Evolutionary conservation across 2,329 filamentous ascomycete genomes (phyloP), one percentile per base, ranked within the genome.

Genomic region (Mycosphaerelloides madeirae): DNA sequence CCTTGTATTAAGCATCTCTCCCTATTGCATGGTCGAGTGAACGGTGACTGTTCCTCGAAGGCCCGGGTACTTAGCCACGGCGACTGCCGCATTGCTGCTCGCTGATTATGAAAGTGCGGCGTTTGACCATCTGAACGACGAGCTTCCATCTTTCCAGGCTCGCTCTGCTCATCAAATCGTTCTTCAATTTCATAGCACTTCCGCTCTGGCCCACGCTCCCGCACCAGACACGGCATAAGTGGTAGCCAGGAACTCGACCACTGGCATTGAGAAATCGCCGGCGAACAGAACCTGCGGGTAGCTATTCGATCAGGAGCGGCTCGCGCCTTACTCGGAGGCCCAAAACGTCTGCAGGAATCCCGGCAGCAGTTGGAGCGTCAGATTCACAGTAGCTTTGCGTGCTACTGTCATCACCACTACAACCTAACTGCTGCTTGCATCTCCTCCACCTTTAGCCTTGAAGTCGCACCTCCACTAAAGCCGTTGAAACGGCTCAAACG

Each of bases 1-100:
- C 50, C 54, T 52, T 44, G 49, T 58, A 48, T 46, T 35, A 53
- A 56, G 53, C 55, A 55, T 49, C 48, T 46, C 43, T 51, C 43
- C 42, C 50, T 38, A 50, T 54, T 48, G 49, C 51, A 53, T 47
- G 48, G 51, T 41, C 8, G 37, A 52, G 41, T 49, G 44, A 53
- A 48, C 49, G 54, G 50, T 54, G 44, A 41, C 43, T 53, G 36
- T 32, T 32, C 41, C 46, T 43, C 48, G 48, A 57, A 52, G 55
- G 50, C 44, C 49, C 40, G 42, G 31, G 44, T 46, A 48, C 44
- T 54, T 55, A 46, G 38, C 40, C 29, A 43, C 50, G 53, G 45
- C 43, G 37, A 38, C 32, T 43, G 48, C 53, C 48, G 43, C 36
- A 38, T 43, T 36, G 29, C 31, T 41, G 45, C 44, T 18, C 38